These are phyloP conservation scores for Vitis hybrid DNA, from an alignment of 177 flowering plant genomes.

Conservation along the genomic window DNA sequence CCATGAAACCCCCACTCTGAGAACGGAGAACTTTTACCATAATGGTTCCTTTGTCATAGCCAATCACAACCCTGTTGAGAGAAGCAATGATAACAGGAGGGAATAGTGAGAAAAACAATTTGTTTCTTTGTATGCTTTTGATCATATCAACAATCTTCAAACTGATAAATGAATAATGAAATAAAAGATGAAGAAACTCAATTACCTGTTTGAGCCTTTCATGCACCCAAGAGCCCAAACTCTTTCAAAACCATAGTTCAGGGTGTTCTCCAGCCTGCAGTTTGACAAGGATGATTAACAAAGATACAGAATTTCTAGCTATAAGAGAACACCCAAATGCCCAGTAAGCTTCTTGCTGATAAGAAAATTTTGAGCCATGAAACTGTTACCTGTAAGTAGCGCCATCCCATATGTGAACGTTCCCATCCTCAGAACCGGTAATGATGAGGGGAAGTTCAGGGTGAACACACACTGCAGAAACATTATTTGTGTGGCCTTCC, in stretches of 20 bases:
- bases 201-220: conserved; percentile 7
- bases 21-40: no score
- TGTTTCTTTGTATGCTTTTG: no score
- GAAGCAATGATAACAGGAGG: no score
- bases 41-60: no score
- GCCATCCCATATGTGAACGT: conserved; percentile 16
- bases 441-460: conserved; percentile 17
- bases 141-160: no score
- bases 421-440: conserved; percentile 21
- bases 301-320: neutral
- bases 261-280: conserved; percentile 11
- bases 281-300: neutral
- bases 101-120: no score
- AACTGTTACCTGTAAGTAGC: conserved; percentile 1
- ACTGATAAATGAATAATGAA: no score
- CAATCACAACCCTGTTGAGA: no score
- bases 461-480: conserved; percentile 15
- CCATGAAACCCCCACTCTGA: no score
- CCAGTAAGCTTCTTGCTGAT: neutral
- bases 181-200: no score
- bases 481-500: conserved; percentile 15
- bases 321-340: neutral
- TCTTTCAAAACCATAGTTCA: conserved; percentile 6
- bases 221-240: conserved; percentile 14
- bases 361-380: neutral